Evolutionary conservation across 2,329 filamentous ascomycete genomes (phyloP).

Genomic region (Podosphaera xanthii): DNA sequence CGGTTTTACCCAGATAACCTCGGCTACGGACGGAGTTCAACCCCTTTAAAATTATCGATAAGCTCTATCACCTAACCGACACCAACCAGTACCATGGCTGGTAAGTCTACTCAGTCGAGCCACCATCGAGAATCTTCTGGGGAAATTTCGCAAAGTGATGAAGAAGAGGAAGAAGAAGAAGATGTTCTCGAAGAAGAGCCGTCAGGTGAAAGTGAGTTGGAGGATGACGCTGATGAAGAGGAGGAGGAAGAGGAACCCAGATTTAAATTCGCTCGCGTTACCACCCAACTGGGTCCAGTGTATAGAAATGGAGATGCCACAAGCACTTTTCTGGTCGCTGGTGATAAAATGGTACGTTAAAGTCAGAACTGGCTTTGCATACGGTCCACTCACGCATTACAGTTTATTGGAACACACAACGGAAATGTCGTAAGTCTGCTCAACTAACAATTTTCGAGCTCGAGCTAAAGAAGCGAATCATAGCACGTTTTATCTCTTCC

Average conservation of each 20-base stretch:
- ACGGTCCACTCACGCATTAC: slow-evolving; percentile 5
- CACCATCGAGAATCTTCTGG: not conserved
- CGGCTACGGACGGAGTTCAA: not conserved
- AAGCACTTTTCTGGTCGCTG: slow-evolving; percentile 69
- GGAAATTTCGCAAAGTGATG: slow-evolving; percentile 5
- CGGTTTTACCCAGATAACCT: not conserved
- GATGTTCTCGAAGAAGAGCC: slow-evolving; percentile 8
- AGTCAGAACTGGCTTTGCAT: slow-evolving; percentile 13
- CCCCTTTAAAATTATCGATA: not conserved
- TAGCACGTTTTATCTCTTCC: slow-evolving; percentile 75
- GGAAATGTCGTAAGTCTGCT: slow-evolving; percentile 60
- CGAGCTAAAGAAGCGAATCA: not conserved
- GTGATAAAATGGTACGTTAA: slow-evolving; percentile 78
- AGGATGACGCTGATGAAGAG: slow-evolving; percentile 35
- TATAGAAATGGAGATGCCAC: slow-evolving; percentile 94
- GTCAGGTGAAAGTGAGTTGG: slow-evolving; percentile 17
- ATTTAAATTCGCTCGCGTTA: slow-evolving; percentile 79
- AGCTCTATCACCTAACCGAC: not conserved
- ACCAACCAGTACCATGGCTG: not conserved
- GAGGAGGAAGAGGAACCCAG: slow-evolving; percentile 83
- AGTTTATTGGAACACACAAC: slow-evolving; percentile 88
- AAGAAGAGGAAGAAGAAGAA: slow-evolving; percentile 8
- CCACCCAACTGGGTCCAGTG: slow-evolving; percentile 52
- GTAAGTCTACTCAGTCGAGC: not conserved
- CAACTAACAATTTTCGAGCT: not conserved